These are phyloP conservation scores for Glaciozyma antarctica DNA, from an alignment of 768 basidiomycete species.

Conservation along the genomic window DNA sequence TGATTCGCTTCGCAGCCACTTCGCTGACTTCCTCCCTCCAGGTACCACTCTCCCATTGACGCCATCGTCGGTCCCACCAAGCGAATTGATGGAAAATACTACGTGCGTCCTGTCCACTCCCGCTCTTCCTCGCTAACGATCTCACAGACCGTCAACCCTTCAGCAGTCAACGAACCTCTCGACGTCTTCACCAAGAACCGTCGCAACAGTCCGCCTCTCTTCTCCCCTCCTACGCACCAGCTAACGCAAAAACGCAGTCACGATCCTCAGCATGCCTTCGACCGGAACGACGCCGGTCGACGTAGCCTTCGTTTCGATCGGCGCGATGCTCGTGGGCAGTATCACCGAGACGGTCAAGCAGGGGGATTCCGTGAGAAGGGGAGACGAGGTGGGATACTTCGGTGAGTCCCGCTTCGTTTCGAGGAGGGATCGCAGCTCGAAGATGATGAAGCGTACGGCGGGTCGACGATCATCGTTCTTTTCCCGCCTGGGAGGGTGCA, in stretches of 20 bases:
- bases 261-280: neutral
- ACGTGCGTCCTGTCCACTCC: neutral
- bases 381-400: slow-evolving; percentile 52
- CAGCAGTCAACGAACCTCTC: slow-evolving; percentile 37
- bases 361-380: slow-evolving; percentile 42
- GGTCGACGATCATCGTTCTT: slow-evolving; percentile 58
- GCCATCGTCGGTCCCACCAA: slow-evolving; percentile 44
- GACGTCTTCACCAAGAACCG: slow-evolving; percentile 41
- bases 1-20: slow-evolving; percentile 39
- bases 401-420: too few relatives aligned
- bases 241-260: slow-evolving; percentile 35
- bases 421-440: too few relatives aligned
- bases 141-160: slow-evolving; percentile 19
- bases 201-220: slow-evolving; percentile 34
- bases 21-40: slow-evolving; percentile 47
- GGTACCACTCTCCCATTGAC: slow-evolving; percentile 41
- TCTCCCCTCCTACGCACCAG: slow-evolving; percentile 24
- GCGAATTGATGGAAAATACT: slow-evolving; percentile 37
- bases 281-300: slow-evolving; percentile 35
- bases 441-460: slow-evolving; percentile 48
- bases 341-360: slow-evolving; percentile 53
- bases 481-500: slow-evolving; percentile 45
- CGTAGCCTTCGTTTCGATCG: slow-evolving; percentile 64
- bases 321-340: slow-evolving; percentile 70
- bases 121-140: neutral